Conservation (phyloP, 495 filamentous ascomycete species). For the Penicillium lividum region DNA sequence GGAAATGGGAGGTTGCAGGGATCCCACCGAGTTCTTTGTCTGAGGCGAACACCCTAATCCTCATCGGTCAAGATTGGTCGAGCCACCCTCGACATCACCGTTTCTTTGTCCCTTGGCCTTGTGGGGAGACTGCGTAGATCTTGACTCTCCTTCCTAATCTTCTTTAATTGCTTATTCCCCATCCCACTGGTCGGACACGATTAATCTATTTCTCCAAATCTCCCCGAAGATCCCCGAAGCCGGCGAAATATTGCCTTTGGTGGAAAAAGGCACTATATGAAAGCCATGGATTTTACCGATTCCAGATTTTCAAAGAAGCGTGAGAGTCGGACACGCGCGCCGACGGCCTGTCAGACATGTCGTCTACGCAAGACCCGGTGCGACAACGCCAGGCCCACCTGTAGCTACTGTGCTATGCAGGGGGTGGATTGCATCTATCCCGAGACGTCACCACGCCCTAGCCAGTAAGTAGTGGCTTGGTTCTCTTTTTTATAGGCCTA, state of each 20-base stretch:
- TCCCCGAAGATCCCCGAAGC: constrained; percentile 27
- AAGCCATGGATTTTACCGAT: constrained; percentile 22
- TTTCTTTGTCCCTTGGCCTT: constrained; percentile 19
- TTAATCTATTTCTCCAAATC: constrained; percentile 4
- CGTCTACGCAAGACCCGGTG: constrained; percentile 34
- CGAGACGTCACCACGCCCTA: constrained; percentile 24
- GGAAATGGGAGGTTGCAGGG: not conserved
- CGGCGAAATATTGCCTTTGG: not conserved
- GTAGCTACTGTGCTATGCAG: constrained; percentile 32
- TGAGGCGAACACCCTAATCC: constrained; percentile 1
- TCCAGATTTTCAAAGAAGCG: constrained; percentile 22
- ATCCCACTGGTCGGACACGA: constrained; percentile 16
- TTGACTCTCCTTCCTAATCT: not conserved
- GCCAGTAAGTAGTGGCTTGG: constrained; percentile 24
- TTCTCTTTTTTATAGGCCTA: not conserved
- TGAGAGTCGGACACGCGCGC: constrained; percentile 31
- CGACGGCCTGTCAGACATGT: constrained; percentile 33
- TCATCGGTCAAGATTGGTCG: constrained; percentile 10
- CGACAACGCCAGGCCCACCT: constrained; percentile 29
- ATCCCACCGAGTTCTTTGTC: constrained; percentile 11
- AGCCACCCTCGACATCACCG: constrained; percentile 1
- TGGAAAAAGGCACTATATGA: not conserved
- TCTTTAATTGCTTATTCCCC: constrained; percentile 14
- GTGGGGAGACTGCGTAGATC: constrained; percentile 3
- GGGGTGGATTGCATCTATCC: constrained; percentile 31